A percentile compares a stretch with the other conserved stretches of the same genome.
These are phyloP conservation scores for Pogostemon cablin DNA, from an alignment of 257 asterid species.

Conservation along the genomic window DNA sequence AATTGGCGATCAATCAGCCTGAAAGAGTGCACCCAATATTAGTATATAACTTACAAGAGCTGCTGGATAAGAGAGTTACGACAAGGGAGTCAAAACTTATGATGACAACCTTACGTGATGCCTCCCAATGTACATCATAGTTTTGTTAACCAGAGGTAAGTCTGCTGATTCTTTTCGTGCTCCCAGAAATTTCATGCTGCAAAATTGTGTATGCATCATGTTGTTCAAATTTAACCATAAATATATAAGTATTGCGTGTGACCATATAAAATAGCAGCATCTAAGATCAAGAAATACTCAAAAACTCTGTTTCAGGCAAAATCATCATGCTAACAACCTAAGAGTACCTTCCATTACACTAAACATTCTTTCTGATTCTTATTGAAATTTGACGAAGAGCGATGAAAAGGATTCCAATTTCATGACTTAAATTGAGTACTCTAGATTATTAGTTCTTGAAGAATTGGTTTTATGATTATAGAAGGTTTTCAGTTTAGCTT, in stretches of 20 bases:
- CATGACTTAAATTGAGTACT: background rate
- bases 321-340: background rate
- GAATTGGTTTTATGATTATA: background rate
- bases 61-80: constrained; percentile 20
- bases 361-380: background rate
- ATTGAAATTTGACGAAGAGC: background rate
- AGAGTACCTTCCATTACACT: background rate
- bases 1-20: constrained; percentile 47
- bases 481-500: background rate
- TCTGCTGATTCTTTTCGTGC: constrained; percentile 66
- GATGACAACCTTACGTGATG: constrained; percentile 49
- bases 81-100: constrained; percentile 38
- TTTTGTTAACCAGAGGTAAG: constrained; percentile 80
- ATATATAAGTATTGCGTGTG: background rate
- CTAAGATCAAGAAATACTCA: background rate
- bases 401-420: background rate
- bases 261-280: background rate
- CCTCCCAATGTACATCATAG: constrained; percentile 80
- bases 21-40: constrained; percentile 33
- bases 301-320: background rate
- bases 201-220: background rate
- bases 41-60: constrained; percentile 29
- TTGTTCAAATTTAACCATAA: constrained; percentile 5
- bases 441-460: background rate
- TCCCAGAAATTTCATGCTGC: constrained; percentile 69